phyloP scores from a whole-genome alignment of 495 filamentous ascomycete species.

The Acidiella bohemica region DNA sequence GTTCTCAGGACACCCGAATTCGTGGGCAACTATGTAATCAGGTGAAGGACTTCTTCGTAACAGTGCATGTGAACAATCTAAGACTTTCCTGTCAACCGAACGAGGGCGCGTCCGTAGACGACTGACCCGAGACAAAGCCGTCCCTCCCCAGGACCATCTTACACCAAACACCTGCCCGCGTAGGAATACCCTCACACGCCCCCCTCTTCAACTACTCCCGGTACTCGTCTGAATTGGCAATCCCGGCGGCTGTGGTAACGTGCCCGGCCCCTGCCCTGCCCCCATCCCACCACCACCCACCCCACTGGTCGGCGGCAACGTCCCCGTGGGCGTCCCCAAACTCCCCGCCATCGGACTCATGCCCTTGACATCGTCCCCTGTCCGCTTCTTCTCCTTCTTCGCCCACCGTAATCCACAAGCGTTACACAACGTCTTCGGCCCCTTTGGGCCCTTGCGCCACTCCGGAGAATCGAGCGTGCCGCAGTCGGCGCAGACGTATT shows the following conservation, averaged over 20 bases:
- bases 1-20: no score
- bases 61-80: no score
- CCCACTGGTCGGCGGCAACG: not conserved
- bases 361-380: conserved; percentile 12
- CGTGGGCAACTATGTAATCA: no score
- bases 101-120: no score
- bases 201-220: conserved; percentile 17
- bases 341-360: conserved; percentile 5
- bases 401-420: conserved; percentile 60
- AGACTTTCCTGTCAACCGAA: no score
- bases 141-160: no score
- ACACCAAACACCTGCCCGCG: no score
- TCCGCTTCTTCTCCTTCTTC: conserved; percentile 35
- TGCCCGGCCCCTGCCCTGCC: not conserved
- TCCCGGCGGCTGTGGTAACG: conserved; percentile 4
- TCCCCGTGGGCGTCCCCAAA: not conserved
- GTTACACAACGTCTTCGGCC: conserved; percentile 94
- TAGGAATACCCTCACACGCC: no score
- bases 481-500: conserved; percentile 94
- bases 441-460: conserved; percentile 89
- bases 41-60: no score
- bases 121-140: no score
- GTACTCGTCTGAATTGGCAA: conserved; percentile 14
- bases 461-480: conserved; percentile 75
- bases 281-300: not conserved